Percentiles rank a stretch among this genome's conserved stretches.
These are phyloP conservation scores for Sphagnurus paluster DNA, from an alignment of 1,284 basidiomycete species.

Conservation along the genomic window DNA sequence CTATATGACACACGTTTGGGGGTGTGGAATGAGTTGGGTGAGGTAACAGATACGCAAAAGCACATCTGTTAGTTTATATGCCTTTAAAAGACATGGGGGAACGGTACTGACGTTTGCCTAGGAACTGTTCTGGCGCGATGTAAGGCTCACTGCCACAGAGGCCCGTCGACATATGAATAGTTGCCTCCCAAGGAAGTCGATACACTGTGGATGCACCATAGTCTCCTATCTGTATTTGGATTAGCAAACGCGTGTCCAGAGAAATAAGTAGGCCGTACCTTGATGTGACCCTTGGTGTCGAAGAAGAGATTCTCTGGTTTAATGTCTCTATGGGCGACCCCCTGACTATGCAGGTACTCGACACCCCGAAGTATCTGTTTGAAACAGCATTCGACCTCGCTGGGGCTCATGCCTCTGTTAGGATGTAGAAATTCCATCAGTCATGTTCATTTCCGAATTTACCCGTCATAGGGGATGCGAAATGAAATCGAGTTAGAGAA, in stretches of 20 bases:
- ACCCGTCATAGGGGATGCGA: conserved; percentile 3
- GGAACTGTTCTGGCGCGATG: conserved; percentile 97
- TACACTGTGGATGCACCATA: conserved; percentile 99
- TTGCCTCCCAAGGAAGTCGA: conserved; percentile 96
- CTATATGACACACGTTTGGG: conserved; percentile 40
- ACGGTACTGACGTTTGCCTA: conserved; percentile 83
- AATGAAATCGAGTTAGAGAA: conserved; percentile 11
- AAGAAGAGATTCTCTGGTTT: conserved; percentile 98
- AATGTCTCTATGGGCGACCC: conserved; percentile 96
- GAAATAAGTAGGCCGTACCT: conserved; percentile 50
- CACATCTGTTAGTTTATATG: conserved; percentile 32
- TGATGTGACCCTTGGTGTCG: conserved; percentile 90
- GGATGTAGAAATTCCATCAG: conserved; percentile 17
- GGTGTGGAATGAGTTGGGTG: conserved; percentile 13
- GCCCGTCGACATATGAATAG: conserved; percentile 95
- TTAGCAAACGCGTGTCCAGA: conserved; percentile 11
- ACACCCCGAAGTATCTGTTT: conserved; percentile 94
- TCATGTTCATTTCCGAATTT: conserved; percentile 12
- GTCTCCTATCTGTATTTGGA: conserved; percentile 80
- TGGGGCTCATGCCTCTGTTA: conserved; percentile 77
- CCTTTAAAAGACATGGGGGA: conserved; percentile 24
- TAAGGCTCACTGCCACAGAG: conserved; percentile 98
- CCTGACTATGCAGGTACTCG: conserved; percentile 90
- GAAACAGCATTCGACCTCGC: conserved; percentile 97
- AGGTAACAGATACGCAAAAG: conserved; percentile 26